Evolutionary conservation across 179 eudicot species (phyloP).

Genomic region (Beta corolliflora): DNA sequence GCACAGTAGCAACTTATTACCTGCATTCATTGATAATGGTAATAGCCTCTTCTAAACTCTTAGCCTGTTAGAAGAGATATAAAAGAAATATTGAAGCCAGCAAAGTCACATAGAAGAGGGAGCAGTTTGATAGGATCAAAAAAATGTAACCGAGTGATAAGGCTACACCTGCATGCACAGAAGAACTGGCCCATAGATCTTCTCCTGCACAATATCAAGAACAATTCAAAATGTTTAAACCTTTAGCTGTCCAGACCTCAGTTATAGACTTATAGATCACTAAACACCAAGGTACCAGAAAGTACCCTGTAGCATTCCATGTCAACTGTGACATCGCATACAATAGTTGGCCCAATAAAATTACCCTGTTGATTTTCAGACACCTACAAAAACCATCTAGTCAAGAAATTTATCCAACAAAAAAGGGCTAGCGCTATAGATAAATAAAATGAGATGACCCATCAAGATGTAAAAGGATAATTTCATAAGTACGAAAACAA

Average conservation of each 20-base stretch:
- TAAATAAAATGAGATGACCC: not conserved
- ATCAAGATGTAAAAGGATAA: not conserved
- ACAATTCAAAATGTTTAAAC: not conserved
- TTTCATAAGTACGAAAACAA: not conserved
- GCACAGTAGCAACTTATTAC: constrained; percentile 34
- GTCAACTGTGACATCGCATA: constrained; percentile 72
- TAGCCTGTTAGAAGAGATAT: constrained; percentile 44
- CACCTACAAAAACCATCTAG: constrained; percentile 45
- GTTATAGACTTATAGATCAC: not conserved
- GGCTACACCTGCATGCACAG: constrained; percentile 73
- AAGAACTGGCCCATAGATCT: constrained; percentile 88
- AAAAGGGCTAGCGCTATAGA: not conserved
- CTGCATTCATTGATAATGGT: constrained; percentile 68
- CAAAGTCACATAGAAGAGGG: not conserved
- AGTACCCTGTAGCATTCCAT: constrained; percentile 90
- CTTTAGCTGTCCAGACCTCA: not conserved
- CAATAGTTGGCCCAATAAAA: constrained; percentile 88
- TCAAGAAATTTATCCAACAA: not conserved
- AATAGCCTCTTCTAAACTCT: constrained; percentile 85
- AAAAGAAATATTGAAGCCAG: not conserved
- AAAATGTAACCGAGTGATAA: not conserved
- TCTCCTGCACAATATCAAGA: constrained; percentile 55
- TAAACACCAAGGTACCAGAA: not conserved
- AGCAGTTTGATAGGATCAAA: constrained; percentile 8
- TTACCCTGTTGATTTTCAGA: constrained; percentile 84